Evolutionary conservation across 2,329 filamentous ascomycete species (phyloP).

Genomic region (Polytolypa hystricis): DNA sequence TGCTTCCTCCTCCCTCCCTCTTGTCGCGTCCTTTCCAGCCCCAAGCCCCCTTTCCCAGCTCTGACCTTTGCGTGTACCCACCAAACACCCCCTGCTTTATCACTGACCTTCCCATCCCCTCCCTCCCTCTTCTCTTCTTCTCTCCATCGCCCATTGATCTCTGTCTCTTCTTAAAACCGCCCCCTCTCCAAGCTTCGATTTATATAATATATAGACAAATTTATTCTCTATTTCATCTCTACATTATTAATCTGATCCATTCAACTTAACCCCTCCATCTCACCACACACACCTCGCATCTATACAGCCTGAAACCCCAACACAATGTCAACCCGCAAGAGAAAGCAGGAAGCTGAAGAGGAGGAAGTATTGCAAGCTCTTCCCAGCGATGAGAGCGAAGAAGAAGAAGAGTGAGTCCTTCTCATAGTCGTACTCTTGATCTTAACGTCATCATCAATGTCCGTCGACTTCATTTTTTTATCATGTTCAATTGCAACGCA

Average conservation of each 20-base stretch:
- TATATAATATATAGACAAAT: too few species aligned
- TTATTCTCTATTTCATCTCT: too few species aligned
- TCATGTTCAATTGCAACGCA: too few species aligned
- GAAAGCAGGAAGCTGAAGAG: slow-evolving; percentile 39
- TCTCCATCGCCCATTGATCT: not conserved
- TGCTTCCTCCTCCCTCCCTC: slow-evolving; percentile 4
- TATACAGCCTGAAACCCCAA: not conserved
- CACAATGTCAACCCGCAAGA: slow-evolving; percentile 38
- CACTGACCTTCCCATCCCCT: slow-evolving; percentile 6
- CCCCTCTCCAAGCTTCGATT: not conserved
- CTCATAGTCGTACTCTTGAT: too few species aligned
- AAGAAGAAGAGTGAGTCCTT: slow-evolving; percentile 33
- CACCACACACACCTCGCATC: not conserved
- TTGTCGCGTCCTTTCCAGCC: slow-evolving; percentile 9
- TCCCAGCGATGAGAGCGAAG: slow-evolving; percentile 40
- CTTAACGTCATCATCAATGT: slow-evolving; percentile 6
- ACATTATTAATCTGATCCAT: not conserved
- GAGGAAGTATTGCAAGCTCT: slow-evolving; percentile 37
- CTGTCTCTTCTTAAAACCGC: not conserved
- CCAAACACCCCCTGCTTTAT: too few species aligned
- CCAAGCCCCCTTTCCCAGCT: too few species aligned
- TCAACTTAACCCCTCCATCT: not conserved
- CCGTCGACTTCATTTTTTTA: too few species aligned
- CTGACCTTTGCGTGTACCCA: too few species aligned
- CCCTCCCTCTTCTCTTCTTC: slow-evolving; percentile 6